These are phyloP conservation scores for Diplosphaera chodatii DNA, from an alignment of 139 green algal species.

Conservation along the genomic window DNA sequence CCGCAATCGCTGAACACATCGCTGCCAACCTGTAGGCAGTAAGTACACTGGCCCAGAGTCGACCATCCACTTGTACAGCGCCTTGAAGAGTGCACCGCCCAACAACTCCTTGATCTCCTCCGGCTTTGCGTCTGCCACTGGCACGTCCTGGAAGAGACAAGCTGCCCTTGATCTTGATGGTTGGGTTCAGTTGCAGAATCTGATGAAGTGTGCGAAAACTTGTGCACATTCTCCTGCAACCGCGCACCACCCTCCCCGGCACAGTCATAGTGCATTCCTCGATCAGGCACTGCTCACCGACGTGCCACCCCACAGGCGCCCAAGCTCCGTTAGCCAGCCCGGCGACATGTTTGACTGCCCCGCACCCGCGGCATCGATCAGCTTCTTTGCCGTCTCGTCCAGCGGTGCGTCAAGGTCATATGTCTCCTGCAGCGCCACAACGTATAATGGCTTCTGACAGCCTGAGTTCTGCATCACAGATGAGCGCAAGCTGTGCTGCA, in stretches of 20 bases:
- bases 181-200: too few species aligned
- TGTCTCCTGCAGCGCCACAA: constrained; percentile 17
- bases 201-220: too few species aligned
- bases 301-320: constrained; percentile 81
- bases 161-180: too few species aligned
- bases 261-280: neutral
- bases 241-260: too few species aligned
- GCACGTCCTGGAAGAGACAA: constrained; percentile 70
- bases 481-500: neutral
- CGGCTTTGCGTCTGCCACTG: constrained; percentile 89
- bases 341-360: constrained; percentile 64
- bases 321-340: constrained; percentile 86
- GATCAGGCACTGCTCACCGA: constrained; percentile 30
- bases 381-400: constrained; percentile 29
- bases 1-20: too few species aligned
- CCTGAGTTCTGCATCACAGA: too few species aligned
- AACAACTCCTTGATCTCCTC: constrained; percentile 96
- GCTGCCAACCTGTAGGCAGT: constrained; percentile 56
- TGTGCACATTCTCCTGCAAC: too few species aligned
- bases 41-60: constrained; percentile 93
- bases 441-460: neutral
- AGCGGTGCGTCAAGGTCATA: constrained; percentile 30
- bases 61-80: constrained; percentile 80
- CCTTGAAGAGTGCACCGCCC: constrained; percentile 92
- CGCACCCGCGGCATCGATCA: constrained; percentile 75